These are phyloP conservation scores for Botryosphaeria dothidea DNA, from an alignment of 2,329 filamentous ascomycete species.

Conservation along the genomic window DNA sequence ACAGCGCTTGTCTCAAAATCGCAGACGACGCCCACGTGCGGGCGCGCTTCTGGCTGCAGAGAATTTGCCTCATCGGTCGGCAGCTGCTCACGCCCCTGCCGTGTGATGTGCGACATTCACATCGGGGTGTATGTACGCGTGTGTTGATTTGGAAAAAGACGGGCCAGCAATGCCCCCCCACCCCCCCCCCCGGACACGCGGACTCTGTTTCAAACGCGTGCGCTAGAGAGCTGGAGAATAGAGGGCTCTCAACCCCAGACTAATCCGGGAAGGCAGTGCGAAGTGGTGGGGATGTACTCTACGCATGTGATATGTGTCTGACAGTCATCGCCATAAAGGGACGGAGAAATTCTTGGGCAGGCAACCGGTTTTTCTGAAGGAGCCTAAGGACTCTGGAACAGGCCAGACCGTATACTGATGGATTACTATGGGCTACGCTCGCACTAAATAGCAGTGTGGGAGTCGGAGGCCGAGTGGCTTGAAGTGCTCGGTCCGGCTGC, in stretches of 20 bases:
- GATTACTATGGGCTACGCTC: not conserved
- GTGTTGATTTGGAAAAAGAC: not conserved
- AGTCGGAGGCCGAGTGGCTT: not conserved
- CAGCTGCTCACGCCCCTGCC: not conserved
- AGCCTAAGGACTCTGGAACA: too few species aligned
- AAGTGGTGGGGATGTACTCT: slow-evolving; percentile 9
- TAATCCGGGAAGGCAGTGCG: not conserved
- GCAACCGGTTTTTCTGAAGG: not conserved
- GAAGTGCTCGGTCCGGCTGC: slow-evolving; percentile 1
- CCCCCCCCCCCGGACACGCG: not conserved
- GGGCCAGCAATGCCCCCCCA: not conserved
- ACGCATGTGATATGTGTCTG: slow-evolving; percentile 15
- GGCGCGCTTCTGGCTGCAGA: not conserved
- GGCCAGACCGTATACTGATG: not conserved
- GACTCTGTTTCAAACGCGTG: not conserved
- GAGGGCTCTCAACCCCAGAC: not conserved
- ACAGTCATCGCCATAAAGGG: not conserved
- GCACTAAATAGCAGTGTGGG: not conserved
- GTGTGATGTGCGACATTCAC: not conserved
- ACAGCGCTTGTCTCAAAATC: not conserved
- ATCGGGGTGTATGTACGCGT: not conserved
- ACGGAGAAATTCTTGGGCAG: not conserved
- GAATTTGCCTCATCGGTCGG: not conserved
- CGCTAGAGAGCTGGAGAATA: not conserved
- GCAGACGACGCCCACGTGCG: slow-evolving; percentile 12